These are phyloP conservation scores for Penicillium sp. DNA, from an alignment of 2,329 filamentous ascomycete species.

Conservation along the genomic window DNA sequence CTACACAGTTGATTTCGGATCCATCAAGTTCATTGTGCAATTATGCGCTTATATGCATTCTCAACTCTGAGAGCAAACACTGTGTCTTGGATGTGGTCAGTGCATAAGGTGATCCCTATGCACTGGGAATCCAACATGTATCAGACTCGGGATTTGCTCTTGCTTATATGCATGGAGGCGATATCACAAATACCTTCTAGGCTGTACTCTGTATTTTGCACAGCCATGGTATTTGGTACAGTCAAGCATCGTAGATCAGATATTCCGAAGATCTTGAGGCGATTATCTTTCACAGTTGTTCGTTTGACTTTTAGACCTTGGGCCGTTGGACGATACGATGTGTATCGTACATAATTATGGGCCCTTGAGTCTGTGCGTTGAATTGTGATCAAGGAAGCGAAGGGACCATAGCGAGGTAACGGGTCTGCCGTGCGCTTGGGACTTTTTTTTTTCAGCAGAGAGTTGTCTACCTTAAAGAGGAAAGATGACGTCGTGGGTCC, in stretches of 20 bases:
- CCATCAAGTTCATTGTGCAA: constrained; percentile 16
- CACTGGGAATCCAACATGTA: neutral
- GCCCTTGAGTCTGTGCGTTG: constrained; percentile 17
- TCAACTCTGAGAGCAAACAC: neutral
- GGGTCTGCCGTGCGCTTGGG: too few species aligned
- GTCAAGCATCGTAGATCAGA: constrained; percentile 8
- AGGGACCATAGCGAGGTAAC: neutral
- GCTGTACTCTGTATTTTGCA: neutral
- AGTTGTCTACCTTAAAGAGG: neutral
- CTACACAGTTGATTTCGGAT: constrained; percentile 15
- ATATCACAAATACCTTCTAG: constrained; percentile 1
- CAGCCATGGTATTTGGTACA: neutral
- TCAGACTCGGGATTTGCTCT: constrained; percentile 1
- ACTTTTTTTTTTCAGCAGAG: too few species aligned
- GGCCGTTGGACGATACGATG: constrained; percentile 20
- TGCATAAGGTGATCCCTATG: neutral
- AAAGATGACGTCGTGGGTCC: constrained; percentile 5
- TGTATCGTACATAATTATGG: constrained; percentile 15
- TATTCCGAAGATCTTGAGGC: constrained; percentile 18
- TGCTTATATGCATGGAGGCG: constrained; percentile 8
- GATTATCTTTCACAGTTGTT: constrained; percentile 16
- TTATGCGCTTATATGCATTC: neutral
- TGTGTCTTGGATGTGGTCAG: neutral
- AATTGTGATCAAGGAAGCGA: neutral
- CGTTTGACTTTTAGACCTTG: constrained; percentile 11